Percentiles rank a stretch among this genome's conserved stretches.
Evolutionary conservation across 2,329 filamentous ascomycete species (phyloP).

Genomic region (Ascochyta koolunga): DNA sequence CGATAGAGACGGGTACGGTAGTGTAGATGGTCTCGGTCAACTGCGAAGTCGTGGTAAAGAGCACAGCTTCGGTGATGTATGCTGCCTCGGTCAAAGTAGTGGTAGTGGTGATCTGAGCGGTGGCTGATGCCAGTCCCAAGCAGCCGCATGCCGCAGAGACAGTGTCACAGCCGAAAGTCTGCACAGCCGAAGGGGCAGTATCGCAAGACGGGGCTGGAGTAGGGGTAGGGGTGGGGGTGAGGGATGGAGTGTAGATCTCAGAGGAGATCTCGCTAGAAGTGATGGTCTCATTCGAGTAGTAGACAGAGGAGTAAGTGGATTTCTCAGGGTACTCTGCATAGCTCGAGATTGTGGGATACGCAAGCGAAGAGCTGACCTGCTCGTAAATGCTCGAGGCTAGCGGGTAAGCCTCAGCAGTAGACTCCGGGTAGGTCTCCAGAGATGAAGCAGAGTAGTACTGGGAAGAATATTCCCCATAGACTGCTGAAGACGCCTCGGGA

Average conservation of each 20-base stretch:
- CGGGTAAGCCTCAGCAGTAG: conserved; percentile 4
- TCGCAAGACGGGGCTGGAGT: conserved; percentile 13
- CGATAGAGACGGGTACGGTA: conserved; percentile 6
- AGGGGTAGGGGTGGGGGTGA: conserved; percentile 3
- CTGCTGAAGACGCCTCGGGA: conserved; percentile 5
- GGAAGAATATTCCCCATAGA: background rate
- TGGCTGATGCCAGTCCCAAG: conserved; percentile 17
- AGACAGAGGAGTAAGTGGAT: background rate
- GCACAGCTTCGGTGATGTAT: conserved; percentile 4
- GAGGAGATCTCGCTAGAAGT: conserved; percentile 4
- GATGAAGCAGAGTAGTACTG: background rate
- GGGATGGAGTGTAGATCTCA: conserved; percentile 5
- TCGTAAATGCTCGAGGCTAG: conserved; percentile 14
- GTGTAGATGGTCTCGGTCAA: conserved; percentile 8
- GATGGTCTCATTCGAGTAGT: conserved; percentile 2
- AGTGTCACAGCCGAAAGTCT: conserved; percentile 10
- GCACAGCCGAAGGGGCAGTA: conserved; percentile 14
- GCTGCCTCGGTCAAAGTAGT: conserved; percentile 9
- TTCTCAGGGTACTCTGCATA: background rate
- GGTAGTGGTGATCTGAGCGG: conserved; percentile 3
- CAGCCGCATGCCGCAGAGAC: conserved; percentile 16
- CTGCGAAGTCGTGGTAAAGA: conserved; percentile 4
- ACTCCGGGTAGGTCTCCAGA: background rate
- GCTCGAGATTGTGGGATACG: conserved; percentile 4
- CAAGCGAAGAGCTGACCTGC: conserved; percentile 12